phyloP scores from a whole-genome alignment of 148 eudicot genomes.

The Amaranthus cruentus region DNA sequence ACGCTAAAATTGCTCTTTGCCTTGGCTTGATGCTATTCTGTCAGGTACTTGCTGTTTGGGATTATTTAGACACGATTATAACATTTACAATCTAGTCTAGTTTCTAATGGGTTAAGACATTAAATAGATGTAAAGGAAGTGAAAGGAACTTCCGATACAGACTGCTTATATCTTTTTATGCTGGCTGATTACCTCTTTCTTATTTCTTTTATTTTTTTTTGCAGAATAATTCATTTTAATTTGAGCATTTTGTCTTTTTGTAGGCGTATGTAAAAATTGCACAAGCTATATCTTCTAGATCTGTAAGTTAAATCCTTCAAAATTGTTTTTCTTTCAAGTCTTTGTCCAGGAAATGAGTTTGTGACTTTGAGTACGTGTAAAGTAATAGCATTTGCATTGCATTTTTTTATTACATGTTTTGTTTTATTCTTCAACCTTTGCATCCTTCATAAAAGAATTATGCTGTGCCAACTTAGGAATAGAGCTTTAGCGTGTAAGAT shows the following conservation, averaged over 20 bases:
- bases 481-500: neutral
- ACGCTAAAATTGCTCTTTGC: too few species aligned
- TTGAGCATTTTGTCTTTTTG: slow-evolving; percentile 17
- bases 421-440: neutral
- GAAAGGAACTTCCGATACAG: neutral
- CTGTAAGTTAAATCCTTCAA: slow-evolving; percentile 51
- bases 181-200: neutral
- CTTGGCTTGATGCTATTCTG: too few species aligned
- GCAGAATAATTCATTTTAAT: slow-evolving; percentile 6
- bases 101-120: neutral
- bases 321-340: neutral
- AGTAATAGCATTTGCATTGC: neutral
- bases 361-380: neutral
- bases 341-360: neutral
- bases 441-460: neutral
- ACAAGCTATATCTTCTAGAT: slow-evolving; percentile 92
- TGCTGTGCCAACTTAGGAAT: slow-evolving; percentile 9
- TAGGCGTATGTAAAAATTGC: slow-evolving; percentile 98
- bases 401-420: slow-evolving; percentile 2
- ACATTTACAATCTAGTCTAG: neutral
- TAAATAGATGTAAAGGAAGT: neutral
- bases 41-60: neutral
- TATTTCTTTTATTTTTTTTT: neutral
- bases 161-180: neutral
- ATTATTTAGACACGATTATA: neutral